A percentile compares a stretch with the other conserved stretches of the same genome.
Evolutionary conservation across 2,329 filamentous ascomycete genomes (phyloP).

Genomic region (Coleophoma crateriformis): DNA sequence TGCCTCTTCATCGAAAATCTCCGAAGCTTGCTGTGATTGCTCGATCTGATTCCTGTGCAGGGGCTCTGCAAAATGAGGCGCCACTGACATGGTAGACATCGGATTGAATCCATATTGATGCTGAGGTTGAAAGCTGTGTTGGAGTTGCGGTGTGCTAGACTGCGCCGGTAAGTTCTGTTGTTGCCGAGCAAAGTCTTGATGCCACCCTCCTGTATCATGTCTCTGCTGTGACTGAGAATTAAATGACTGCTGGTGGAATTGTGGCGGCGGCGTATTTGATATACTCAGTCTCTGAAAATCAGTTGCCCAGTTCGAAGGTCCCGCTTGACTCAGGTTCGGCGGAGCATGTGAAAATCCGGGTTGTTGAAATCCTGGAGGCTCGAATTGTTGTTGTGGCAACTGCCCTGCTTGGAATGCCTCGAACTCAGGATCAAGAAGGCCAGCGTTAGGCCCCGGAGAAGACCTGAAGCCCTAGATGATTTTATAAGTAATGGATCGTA

Average conservation of each 20-base stretch:
- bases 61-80: constrained; percentile 6
- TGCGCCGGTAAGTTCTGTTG: constrained; percentile 15
- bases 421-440: constrained; percentile 60
- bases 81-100: constrained; percentile 7
- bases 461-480: constrained; percentile 55
- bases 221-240: constrained; percentile 13
- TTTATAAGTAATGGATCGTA: not conserved
- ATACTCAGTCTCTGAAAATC: constrained; percentile 42
- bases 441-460: constrained; percentile 41
- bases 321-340: constrained; percentile 11
- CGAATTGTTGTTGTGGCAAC: constrained; percentile 29
- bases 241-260: constrained; percentile 24
- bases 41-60: constrained; percentile 4
- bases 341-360: constrained; percentile 11
- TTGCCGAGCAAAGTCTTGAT: constrained; percentile 48
- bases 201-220: constrained; percentile 37
- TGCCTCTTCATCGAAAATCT: constrained; percentile 46
- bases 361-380: constrained; percentile 17
- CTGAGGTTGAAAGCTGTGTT: constrained; percentile 1
- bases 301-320: constrained; percentile 28
- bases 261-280: constrained; percentile 17
- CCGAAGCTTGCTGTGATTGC: constrained; percentile 23
- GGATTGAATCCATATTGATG: constrained; percentile 1
- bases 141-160: constrained; percentile 5
- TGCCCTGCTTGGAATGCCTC: constrained; percentile 59